Percentiles rank a stretch among this genome's conserved stretches.
phyloP scores from a whole-genome alignment of 306 rosid species.

The Vigna trinervia region DNA sequence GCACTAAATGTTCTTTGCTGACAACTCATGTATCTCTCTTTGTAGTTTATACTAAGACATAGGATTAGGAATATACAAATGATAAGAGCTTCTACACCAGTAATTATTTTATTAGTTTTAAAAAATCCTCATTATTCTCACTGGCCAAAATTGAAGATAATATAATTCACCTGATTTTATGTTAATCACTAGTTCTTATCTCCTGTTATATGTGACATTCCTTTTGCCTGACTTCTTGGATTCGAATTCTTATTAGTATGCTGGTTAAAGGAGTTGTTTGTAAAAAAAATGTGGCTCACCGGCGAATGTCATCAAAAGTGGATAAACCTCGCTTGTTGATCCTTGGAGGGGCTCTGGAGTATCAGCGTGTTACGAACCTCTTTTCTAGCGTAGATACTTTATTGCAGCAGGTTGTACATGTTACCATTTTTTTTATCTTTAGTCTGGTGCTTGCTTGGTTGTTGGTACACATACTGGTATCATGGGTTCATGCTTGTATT shows the following conservation, averaged over 20 bases:
- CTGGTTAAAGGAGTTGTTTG: conserved; percentile 95
- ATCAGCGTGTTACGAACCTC: conserved; percentile 86
- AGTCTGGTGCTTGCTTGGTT: conserved; percentile 36
- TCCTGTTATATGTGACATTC: conserved; percentile 15
- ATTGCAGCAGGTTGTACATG: conserved; percentile 89
- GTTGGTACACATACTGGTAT: conserved; percentile 30
- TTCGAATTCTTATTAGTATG: conserved; percentile 58
- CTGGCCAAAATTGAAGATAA: conserved; percentile 22
- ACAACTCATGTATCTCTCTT: conserved; percentile 17
- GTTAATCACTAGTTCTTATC: conserved; percentile 31
- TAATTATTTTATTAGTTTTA: conserved; percentile 23
- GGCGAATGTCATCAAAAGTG: conserved; percentile 83
- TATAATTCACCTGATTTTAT: conserved; percentile 16
- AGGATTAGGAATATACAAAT: conserved; percentile 22
- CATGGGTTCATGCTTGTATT: conserved; percentile 30
- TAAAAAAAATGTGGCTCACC: conserved; percentile 95
- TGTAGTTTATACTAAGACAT: conserved; percentile 13
- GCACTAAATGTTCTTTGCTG: conserved; percentile 18
- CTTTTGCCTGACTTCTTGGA: conserved; percentile 43
- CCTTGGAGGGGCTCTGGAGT: conserved; percentile 99
- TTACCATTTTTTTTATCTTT: conserved; percentile 43
- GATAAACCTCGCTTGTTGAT: conserved; percentile 81
- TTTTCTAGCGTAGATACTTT: conserved; percentile 95
- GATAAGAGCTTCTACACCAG: conserved; percentile 1
- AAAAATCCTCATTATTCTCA: not conserved